Conservation (phyloP, 1,284 basidiomycete genomes). For the Rhodotorula glutinis region DNA sequence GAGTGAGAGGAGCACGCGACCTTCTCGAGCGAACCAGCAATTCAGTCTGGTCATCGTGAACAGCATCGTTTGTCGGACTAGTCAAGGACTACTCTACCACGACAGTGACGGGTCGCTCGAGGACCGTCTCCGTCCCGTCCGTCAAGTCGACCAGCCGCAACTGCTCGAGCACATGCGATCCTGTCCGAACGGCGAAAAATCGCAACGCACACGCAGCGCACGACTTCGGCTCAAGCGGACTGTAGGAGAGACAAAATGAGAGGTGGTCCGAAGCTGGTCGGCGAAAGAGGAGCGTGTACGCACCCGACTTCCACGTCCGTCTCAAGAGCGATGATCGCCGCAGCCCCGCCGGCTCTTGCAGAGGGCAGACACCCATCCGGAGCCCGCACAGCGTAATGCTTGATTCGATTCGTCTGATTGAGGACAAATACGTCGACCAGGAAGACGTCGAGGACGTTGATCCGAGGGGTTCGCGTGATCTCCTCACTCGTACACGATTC, state of each 20-base stretch:
- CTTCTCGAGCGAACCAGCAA: no score
- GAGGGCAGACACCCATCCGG: not conserved
- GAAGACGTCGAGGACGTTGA: conserved; percentile 39
- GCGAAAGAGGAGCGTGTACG: not conserved
- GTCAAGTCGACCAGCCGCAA: conserved; percentile 21
- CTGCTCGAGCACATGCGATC: conserved; percentile 23
- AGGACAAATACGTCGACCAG: conserved; percentile 37
- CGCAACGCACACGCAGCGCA: conserved; percentile 31
- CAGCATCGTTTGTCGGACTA: no score
- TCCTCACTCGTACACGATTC: not conserved
- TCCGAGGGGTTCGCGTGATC: conserved; percentile 18
- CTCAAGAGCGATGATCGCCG: conserved; percentile 29
- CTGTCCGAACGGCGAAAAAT: conserved; percentile 33
- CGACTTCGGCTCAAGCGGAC: conserved; percentile 28
- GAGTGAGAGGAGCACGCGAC: no score
- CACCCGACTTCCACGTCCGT: conserved; percentile 38
- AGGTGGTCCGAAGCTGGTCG: no score
- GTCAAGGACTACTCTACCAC: conserved; percentile 23
- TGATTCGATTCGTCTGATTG: conserved; percentile 23
- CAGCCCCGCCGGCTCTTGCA: not conserved
- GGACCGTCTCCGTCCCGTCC: conserved; percentile 26
- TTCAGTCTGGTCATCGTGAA: no score
- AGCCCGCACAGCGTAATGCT: conserved; percentile 26
- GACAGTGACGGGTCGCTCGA: conserved; percentile 21
- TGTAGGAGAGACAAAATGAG: not conserved